Base-by-base conservation (phyloP, 2,329 filamentous ascomycete genomes). In the Colletotrichum higginsianum region DNA sequence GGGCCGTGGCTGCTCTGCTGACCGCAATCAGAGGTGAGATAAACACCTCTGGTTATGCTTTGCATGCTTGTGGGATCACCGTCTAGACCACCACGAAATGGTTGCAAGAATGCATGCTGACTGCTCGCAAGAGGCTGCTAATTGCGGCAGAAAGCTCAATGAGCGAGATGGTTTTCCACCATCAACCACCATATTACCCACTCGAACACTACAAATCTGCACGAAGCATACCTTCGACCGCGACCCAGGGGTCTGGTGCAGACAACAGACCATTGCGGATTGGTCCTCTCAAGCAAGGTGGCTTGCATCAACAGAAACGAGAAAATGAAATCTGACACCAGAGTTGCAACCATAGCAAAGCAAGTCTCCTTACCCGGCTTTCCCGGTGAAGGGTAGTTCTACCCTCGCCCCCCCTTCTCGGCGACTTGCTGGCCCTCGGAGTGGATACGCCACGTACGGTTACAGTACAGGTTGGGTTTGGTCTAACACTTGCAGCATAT, bases 81-180 rank as follows among this genome's bases (percentile, higher is more conserved):
- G 40, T 66, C 18, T 13, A 35, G 49, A 57, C 52, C 21, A 30
- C 44, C 26, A 49, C 30, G 65, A 38, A 44, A 38, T 21, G 53
- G 58, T 42, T 72, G 69, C 58, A 60, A 42, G 44, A 55, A 38
- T 72, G 65, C 69, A 72, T 57, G 69, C 58, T 61, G 53, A 61
- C 65, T 55, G 53, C 58, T 55, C 58, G 12, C 53, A 72, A 9
- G 30, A 35, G 46, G 49, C 38, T 69, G 58, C 60, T 69, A 50
- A 69, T 35, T 58, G 23, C 66, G 65, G 65, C 46, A 68, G 55
- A 72, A 47, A 13, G 18, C 15, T 35, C 12, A 23, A 9, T 7
- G 18, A 18, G 58, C n/a, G 55, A 26, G 60, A 60, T 55, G 42
- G 46, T 16, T 18, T 30, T 62, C 35, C 26, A 46, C 64, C 46